These are phyloP conservation scores for Botrytis cinerea DNA, from an alignment of 2,329 filamentous ascomycete genomes.

Conservation along the genomic window DNA sequence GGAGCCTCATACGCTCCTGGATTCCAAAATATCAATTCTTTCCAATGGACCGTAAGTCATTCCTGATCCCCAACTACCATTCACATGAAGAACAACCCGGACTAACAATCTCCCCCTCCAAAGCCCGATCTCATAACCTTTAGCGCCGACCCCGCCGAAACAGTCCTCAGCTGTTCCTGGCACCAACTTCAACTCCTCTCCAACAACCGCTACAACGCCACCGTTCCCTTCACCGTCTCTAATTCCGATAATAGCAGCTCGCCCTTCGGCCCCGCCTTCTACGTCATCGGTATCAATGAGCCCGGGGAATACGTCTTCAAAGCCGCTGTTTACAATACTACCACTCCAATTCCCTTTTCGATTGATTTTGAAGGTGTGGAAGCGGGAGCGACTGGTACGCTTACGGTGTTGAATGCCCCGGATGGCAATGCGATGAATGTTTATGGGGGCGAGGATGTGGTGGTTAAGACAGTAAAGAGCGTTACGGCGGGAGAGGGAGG, in stretches of 20 bases:
- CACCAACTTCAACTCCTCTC: constrained; percentile 24
- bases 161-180: constrained; percentile 48
- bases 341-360: constrained; percentile 11
- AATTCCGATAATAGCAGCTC: not conserved
- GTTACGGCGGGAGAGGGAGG: constrained; percentile 6
- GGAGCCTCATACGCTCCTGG: constrained; percentile 37
- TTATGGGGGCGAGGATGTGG: constrained; percentile 18
- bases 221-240: constrained; percentile 21
- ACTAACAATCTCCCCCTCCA: not conserved
- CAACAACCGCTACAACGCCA: constrained; percentile 16
- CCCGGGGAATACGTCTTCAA: constrained; percentile 23
- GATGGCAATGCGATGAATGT: constrained; percentile 16
- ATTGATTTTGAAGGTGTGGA: constrained; percentile 24
- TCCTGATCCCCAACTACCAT: not conserved
- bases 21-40: constrained; percentile 38
- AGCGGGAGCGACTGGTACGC: not conserved
- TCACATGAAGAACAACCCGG: not conserved
- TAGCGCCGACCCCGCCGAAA: constrained; percentile 47
- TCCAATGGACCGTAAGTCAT: constrained; percentile 37
- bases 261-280: constrained; percentile 23
- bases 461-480: not conserved
- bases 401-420: constrained; percentile 23
- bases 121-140: constrained; percentile 40
- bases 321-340: constrained; percentile 24
- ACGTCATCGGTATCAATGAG: constrained; percentile 13